Evolutionary conservation across 1,284 basidiomycete genomes (phyloP), one percentile per base, ranked within the genome.

Genomic region (Mycocalia duriaeana): DNA sequence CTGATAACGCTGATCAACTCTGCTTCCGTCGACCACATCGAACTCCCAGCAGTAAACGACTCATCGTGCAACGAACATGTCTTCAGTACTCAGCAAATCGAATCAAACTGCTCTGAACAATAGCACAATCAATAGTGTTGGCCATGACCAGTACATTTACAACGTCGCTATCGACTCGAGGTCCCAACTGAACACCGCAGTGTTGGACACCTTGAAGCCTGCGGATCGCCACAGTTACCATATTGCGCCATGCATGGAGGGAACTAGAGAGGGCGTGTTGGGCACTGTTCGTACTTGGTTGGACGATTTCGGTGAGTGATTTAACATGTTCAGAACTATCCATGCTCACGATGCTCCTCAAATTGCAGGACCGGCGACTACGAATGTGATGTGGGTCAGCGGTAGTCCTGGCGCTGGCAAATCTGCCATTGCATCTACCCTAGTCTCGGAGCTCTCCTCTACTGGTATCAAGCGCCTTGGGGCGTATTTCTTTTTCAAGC

Each of bases 341-440:
- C 14, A 8, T 3, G 11, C 20, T n/a, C 11, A 39, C 11, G 11
- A 20, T 39, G 11, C 28, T 5, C 28, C 28, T 34, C 28, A 34
- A 34, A 34, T n/a, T 39, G 11, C 20, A 19, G 9, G 3, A 39
- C 37, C 13, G 20, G 13, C 8, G 7, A 39, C 19, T 16, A n/a
- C 37, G 11, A 39, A 39, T 19, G 19, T 39, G 13, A 3, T 39
- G 20, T 22, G 14, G 19, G 20, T 39, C 19, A 39, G 19, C 9
- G 45, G 45, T 4, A 23, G 9, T 2, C 37, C 45, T 26, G 45
- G 45, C 9, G 19, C 38, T 41, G 45, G 45, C 6, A 47, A 47
- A 47, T 47, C 45, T 34, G 39, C 45, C 22, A 47, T 47, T 28
- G 37, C 45, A 40, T 37, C 43, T 35, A 44, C 41, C 8, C 13